Conservation (phyloP, 2,329 filamentous ascomycete genomes). For the Nakataea oryzae region DNA sequence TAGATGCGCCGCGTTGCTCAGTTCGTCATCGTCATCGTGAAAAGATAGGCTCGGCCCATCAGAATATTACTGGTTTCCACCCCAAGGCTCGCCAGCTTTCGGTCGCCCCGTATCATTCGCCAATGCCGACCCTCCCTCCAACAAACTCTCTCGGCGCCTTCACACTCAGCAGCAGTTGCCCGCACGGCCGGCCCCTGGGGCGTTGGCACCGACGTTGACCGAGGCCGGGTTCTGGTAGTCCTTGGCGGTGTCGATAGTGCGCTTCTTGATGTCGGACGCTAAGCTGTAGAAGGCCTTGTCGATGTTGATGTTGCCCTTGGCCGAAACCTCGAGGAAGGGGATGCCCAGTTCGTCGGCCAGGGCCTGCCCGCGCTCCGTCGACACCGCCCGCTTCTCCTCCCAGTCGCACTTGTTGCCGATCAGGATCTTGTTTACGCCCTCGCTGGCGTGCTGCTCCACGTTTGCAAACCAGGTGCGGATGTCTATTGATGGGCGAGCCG, state of each 20-base stretch:
- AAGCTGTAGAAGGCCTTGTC: constrained; percentile 97
- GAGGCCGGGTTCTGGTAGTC: constrained; percentile 53
- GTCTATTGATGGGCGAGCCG: constrained; percentile 42
- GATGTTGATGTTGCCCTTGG: constrained; percentile 99
- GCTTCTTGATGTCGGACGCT: constrained; percentile 95
- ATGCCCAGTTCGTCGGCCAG: constrained; percentile 94
- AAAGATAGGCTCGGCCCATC: not conserved
- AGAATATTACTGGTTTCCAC: not conserved
- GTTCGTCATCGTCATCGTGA: not conserved
- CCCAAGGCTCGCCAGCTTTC: not conserved
- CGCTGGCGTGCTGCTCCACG: constrained; percentile 94
- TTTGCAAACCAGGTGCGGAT: constrained; percentile 99
- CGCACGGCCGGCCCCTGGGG: constrained; percentile 42
- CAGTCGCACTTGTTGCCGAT: constrained; percentile 99
- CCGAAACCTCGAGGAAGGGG: constrained; percentile 95
- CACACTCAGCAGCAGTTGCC: constrained; percentile 65
- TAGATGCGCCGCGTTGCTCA: not conserved
- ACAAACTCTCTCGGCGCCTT: not conserved
- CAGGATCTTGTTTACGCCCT: constrained; percentile 98
- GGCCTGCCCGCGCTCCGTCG: constrained; percentile 84
- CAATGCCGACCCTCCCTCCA: not conserved
- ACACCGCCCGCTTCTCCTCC: constrained; percentile 96
- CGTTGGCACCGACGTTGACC: constrained; percentile 52
- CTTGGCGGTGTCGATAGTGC: constrained; percentile 85
- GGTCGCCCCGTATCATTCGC: too few relatives aligned